These are phyloP conservation scores for Vaccinium myrtillus DNA, from an alignment of 148 eudicot species.

Conservation along the genomic window DNA sequence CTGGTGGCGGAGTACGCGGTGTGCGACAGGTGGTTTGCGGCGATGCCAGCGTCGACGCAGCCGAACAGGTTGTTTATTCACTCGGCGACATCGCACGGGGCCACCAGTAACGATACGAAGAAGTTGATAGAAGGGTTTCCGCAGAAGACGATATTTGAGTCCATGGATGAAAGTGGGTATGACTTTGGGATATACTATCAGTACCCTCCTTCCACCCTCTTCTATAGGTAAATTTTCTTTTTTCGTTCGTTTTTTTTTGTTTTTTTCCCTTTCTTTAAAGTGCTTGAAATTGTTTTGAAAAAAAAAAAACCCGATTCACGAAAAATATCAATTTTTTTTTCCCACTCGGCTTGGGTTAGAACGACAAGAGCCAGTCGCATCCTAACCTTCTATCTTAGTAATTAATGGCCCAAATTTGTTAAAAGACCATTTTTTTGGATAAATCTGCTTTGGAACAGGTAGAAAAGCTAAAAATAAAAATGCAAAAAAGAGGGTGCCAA, in stretches of 20 bases:
- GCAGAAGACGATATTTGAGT: slow-evolving; percentile 14
- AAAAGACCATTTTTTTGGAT: too few relatives aligned
- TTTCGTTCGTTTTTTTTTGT: neutral
- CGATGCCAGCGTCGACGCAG: slow-evolving; percentile 65
- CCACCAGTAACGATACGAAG: neutral
- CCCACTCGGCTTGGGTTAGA: too few relatives aligned
- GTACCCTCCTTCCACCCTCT: slow-evolving; percentile 6
- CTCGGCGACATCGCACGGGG: slow-evolving; percentile 41
- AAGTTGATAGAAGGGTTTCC: slow-evolving; percentile 11
- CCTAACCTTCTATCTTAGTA: too few relatives aligned
- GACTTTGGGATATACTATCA: slow-evolving; percentile 15
- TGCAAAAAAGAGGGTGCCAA: too few relatives aligned
- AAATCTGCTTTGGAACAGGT: too few relatives aligned
- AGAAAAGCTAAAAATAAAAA: too few relatives aligned
- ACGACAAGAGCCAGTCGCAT: too few relatives aligned
- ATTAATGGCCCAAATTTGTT: too few relatives aligned
- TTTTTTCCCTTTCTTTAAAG: too few relatives aligned
- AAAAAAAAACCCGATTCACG: too few relatives aligned
- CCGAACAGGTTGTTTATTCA: slow-evolving; percentile 68
- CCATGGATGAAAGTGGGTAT: slow-evolving; percentile 6
- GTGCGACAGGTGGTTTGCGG: slow-evolving; percentile 66
- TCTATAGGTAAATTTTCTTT: neutral
- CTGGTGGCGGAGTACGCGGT: slow-evolving; percentile 40
- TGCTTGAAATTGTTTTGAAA: neutral
- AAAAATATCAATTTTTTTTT: too few relatives aligned